Base-by-base conservation (phyloP, 2,329 filamentous ascomycete genomes). In the Arachnomyces sp. region DNA sequence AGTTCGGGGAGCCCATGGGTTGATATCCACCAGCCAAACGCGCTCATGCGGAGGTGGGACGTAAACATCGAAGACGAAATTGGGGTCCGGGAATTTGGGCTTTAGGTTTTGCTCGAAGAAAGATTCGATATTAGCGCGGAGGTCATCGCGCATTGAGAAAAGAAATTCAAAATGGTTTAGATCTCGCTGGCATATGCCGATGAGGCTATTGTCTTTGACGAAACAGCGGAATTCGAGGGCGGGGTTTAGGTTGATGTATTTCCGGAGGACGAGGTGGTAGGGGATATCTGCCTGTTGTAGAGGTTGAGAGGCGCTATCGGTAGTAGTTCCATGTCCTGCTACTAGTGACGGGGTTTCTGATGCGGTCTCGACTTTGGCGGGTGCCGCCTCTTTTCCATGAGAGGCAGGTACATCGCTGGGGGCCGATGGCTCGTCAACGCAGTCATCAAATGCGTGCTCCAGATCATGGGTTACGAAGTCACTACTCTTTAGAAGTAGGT, bases 171-270 rank as follows among this genome's bases (percentile, higher is more conserved):
- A 96, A 66, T 92, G 78, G 56, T 94, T 95, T 38, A 90, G 74
- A 59, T 96, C 90, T 4, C 92, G 78, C 65, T 96, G 92, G 28
- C 82, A 85, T 43, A 96, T 80, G 44, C 80, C 88, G 31, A 98
- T 73, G 12, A 98, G 72, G 39, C 77, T 78, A 8, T 86, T 74
- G 43, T 88, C 73, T 53, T 90, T 86, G 30, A 96, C 92, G 56
- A 96, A 98, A 60, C 89, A 95, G 16, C 92, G 78, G 63, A 98
- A 98, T 61, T 98, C 92, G 43, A 95, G 78, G 0, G 87, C 84
- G 0, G 89, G 87, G 59, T 95, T 92, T 40, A 92, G 80, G 47
- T 81, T 82, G 63, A 95, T 86, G 65, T 85, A 90, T 59, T 93
- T 86, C 28, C 92, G 80, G 7, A 98, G 75, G 2, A 95, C 82